Percentiles rank a stretch among this genome's conserved stretches.
These are phyloP conservation scores for Papiliotrema flavescens DNA, from an alignment of 1,284 basidiomycete genomes.

Conservation along the genomic window DNA sequence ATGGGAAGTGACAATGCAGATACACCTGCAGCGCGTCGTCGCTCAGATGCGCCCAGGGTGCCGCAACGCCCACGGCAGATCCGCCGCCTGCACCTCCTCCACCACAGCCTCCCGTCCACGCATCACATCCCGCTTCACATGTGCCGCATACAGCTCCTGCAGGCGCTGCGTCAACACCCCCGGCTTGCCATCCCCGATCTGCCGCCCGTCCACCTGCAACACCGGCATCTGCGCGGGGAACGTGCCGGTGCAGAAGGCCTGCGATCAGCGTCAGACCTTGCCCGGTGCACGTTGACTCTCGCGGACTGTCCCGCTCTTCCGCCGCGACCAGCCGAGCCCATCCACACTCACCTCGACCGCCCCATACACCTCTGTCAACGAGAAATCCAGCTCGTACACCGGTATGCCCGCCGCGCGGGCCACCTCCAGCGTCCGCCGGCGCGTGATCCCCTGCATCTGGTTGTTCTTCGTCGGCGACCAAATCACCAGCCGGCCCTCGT, in stretches of 20 bases:
- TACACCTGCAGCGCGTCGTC: too few relatives aligned
- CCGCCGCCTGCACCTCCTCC: background rate
- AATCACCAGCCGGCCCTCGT: slow-evolving; percentile 3
- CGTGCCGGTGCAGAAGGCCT: slow-evolving; percentile 3
- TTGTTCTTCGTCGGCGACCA: slow-evolving; percentile 11
- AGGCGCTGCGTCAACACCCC: background rate
- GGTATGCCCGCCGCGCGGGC: slow-evolving; percentile 1
- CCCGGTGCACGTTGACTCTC: too few relatives aligned
- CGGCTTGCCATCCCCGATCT: background rate
- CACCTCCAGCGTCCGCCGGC: slow-evolving; percentile 2
- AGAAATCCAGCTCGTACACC: slow-evolving; percentile 6
- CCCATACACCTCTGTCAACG: slow-evolving; percentile 5
- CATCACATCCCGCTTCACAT: background rate
- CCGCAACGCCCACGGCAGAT: background rate
- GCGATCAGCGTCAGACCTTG: background rate
- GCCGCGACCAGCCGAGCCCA: too few relatives aligned
- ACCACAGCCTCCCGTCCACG: slow-evolving; percentile 1
- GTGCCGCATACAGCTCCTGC: slow-evolving; percentile 1
- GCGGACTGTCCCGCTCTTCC: too few relatives aligned
- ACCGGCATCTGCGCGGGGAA: slow-evolving; percentile 6
- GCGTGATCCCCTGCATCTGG: slow-evolving; percentile 9
- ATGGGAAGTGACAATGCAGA: too few relatives aligned
- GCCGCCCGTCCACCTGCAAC: background rate
- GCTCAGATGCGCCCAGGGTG: background rate
- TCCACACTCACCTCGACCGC: slow-evolving; percentile 4